A percentile compares a stretch with the other conserved stretches of the same genome.
These are phyloP conservation scores for Centella asiatica DNA, from an alignment of 129 eudicot genomes.

Conservation along the genomic window DNA sequence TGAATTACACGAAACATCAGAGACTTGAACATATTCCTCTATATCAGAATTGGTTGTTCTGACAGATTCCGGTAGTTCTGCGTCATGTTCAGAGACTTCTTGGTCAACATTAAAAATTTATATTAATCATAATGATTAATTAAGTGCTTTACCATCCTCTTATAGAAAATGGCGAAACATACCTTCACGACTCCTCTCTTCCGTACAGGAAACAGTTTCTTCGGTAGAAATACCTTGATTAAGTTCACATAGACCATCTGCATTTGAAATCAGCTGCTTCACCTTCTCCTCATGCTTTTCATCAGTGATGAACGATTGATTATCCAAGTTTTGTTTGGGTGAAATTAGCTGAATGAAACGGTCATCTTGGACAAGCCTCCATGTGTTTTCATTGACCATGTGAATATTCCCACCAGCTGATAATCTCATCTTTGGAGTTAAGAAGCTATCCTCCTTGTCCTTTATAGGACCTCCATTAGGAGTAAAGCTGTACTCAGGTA, in stretches of 20 bases:
- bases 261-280: constrained; percentile 5
- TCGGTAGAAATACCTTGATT: constrained; percentile 17
- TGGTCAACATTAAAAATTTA: constrained; percentile 5
- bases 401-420: constrained; percentile 31
- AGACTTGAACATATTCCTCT: constrained; percentile 25
- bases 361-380: constrained; percentile 18
- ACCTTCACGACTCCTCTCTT: constrained; percentile 37
- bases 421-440: constrained; percentile 17
- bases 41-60: constrained; percentile 14
- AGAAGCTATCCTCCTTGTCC: constrained; percentile 18
- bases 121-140: not conserved
- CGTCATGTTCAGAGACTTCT: not conserved
- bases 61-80: constrained; percentile 28
- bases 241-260: constrained; percentile 15
- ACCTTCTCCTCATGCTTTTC: constrained; percentile 25
- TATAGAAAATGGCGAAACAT: constrained; percentile 10
- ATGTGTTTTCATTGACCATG: constrained; percentile 10
- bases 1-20: constrained; percentile 28
- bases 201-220: constrained; percentile 18
- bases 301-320: constrained; percentile 14
- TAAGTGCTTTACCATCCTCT: not conserved
- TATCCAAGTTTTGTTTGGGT: constrained; percentile 22
- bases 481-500: constrained; percentile 47
- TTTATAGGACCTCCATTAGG: constrained; percentile 33
- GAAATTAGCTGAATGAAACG: constrained; percentile 11